Base-by-base conservation (phyloP, 257 asterid genomes). In the Eucommia ulmoides region DNA sequence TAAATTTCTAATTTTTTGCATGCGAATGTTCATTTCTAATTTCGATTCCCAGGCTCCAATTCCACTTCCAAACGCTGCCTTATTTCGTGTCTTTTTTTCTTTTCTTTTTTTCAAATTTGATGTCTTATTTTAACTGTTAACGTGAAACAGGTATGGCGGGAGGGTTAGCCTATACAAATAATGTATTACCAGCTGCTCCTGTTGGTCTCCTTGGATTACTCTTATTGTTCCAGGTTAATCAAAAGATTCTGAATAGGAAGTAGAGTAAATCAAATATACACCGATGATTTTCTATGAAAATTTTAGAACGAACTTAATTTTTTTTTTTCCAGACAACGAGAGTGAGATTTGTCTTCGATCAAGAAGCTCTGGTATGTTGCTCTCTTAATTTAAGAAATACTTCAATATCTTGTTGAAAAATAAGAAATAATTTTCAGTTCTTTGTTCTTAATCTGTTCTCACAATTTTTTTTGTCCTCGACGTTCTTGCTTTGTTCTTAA, bases 331-430 rank as follows among this genome's bases (percentile, higher is more conserved):
- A 84, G 93, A 55, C 95, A 33, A 79, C 95, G 26, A 74, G 94
- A 69, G 97, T 88, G 61, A 80, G 94, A 71, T 88, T 88, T 55
- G 89, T 84, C 60, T 88, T 88, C 24, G 94, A 88, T 33, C 66
- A 67, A 18, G 78, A 84, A 49, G 75, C 94, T 55, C 92, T 88
- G 95, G 95, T 88, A 58, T 23, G 97, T 74, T 60, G 52, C 26
- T 62, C 33, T 17, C 24, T 16, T 19, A 20, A 20, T 51, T 24
- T 41, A 19, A 46, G 45, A 44, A 23, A 25, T 42, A 2, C 15
- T 35, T 6, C 44, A 35, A 9, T 35, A 18, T 35, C 11, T 33
- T 33, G 2, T 33, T 9, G 10, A 17, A 33, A 8, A 26, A 2
- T 17, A 33, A 33, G 12, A 33, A 9, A 33, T 33, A 8, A 8